A percentile compares a stretch with the other conserved stretches of the same genome.
phyloP scores from a whole-genome alignment of 2,329 filamentous ascomycete genomes.

The Venturia carpophila region DNA sequence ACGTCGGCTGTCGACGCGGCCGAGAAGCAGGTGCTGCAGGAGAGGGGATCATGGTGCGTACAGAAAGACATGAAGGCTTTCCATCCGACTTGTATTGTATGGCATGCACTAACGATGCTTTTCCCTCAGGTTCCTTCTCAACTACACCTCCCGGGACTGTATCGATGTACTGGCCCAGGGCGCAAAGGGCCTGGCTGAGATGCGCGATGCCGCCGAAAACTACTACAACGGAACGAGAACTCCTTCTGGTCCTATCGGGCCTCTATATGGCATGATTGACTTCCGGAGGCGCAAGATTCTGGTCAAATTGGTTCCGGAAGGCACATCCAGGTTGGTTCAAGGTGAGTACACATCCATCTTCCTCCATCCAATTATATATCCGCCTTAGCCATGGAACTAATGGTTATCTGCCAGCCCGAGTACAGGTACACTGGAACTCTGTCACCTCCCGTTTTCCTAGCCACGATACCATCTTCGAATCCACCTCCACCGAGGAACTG shows the following conservation, averaged over 20 bases:
- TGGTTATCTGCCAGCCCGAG: constrained; percentile 56
- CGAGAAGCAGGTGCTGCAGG: constrained; percentile 67
- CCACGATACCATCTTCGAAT: constrained; percentile 76
- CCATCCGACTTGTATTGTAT: constrained; percentile 20
- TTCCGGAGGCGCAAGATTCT: constrained; percentile 86
- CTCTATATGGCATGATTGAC: constrained; percentile 83
- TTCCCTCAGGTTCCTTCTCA: constrained; percentile 74
- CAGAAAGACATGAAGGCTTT: constrained; percentile 1
- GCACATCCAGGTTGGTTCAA: constrained; percentile 83
- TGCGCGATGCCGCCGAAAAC: constrained; percentile 65
- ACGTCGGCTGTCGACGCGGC: constrained; percentile 72
- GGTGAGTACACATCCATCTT: constrained; percentile 49
- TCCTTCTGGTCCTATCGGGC: constrained; percentile 45
- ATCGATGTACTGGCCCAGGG: constrained; percentile 71
- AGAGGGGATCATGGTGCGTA: constrained; percentile 89
- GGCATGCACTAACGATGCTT: constrained; percentile 17
- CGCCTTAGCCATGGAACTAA: neutral
- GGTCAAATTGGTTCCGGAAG: constrained; percentile 86
- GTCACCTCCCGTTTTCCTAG: constrained; percentile 64
- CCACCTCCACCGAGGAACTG: constrained; percentile 66
- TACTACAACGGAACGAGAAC: constrained; percentile 46
- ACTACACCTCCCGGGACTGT: constrained; percentile 83
- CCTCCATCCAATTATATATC: neutral
- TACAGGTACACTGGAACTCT: constrained; percentile 60
- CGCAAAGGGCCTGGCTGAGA: constrained; percentile 73